These are phyloP conservation scores for Paracoccidioides brasiliensis DNA, from an alignment of 2,329 filamentous ascomycete species.

Conservation along the genomic window DNA sequence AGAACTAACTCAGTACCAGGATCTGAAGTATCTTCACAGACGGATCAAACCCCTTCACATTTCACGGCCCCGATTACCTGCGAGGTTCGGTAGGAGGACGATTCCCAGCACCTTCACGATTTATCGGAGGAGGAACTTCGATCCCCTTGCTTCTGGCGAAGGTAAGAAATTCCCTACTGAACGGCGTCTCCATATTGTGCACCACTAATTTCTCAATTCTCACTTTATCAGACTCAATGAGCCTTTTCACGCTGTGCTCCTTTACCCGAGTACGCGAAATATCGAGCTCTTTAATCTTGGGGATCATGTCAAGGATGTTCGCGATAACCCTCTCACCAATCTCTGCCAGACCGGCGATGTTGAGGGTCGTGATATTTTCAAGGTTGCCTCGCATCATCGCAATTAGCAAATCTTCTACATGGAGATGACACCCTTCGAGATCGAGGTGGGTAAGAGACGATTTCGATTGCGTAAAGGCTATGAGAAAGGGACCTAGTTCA, in stretches of 20 bases:
- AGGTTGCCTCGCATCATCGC: constrained; percentile 11
- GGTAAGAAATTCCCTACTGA: constrained; percentile 9
- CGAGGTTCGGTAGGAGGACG: not conserved
- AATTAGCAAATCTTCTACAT: constrained; percentile 7
- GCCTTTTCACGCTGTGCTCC: constrained; percentile 21
- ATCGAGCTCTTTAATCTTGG: constrained; percentile 21
- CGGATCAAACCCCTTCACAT: too few species aligned
- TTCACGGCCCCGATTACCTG: not conserved
- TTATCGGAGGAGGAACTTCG: constrained; percentile 2
- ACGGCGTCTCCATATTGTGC: not conserved
- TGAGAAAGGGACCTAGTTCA: not conserved
- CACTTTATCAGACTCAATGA: constrained; percentile 14
- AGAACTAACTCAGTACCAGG: not conserved
- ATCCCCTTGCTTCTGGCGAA: constrained; percentile 9
- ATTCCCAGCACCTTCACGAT: not conserved
- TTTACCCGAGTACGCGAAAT: constrained; percentile 24
- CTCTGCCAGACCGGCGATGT: constrained; percentile 15
- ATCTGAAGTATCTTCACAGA: too few species aligned
- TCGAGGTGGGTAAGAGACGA: constrained; percentile 16
- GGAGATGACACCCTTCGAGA: constrained; percentile 18
- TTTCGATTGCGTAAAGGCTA: constrained; percentile 8
- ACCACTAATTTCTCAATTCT: constrained; percentile 9
- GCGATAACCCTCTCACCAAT: constrained; percentile 17
- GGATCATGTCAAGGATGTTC: constrained; percentile 14
- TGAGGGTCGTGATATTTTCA: constrained; percentile 18